Percentiles rank a stretch among this genome's conserved stretches.
Conservation (phyloP, 148 eudicot genomes). For the Dysphania ambrosioides region DNA sequence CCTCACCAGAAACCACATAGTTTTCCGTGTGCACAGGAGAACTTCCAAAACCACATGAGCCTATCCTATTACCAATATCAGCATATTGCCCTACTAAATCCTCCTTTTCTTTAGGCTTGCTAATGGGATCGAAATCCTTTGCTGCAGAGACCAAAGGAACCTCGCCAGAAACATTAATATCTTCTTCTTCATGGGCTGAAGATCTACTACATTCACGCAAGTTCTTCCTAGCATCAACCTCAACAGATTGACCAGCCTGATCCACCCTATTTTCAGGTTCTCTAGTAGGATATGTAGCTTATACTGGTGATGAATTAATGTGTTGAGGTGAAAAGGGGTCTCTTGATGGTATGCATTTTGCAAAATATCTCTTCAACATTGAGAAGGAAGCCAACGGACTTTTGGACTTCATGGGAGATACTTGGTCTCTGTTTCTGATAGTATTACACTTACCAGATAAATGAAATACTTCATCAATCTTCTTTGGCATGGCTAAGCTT, state of each 20-base stretch:
- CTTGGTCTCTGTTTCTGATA: slow-evolving; percentile 25
- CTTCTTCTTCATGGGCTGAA: slow-evolving; percentile 21
- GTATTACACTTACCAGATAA: slow-evolving; percentile 32
- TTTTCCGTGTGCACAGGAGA: slow-evolving; percentile 11
- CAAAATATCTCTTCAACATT: slow-evolving; percentile 40
- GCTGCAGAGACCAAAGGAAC: slow-evolving; percentile 16
- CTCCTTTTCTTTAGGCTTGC: slow-evolving; percentile 18
- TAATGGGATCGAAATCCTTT: slow-evolving; percentile 17
- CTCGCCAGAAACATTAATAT: slow-evolving; percentile 19
- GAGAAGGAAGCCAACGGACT: slow-evolving; percentile 64
- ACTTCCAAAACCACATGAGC: background rate
- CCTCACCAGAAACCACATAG: slow-evolving; percentile 8
- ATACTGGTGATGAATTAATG: slow-evolving; percentile 33
- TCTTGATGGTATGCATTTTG: slow-evolving; percentile 32
- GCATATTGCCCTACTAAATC: background rate
- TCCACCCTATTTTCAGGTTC: slow-evolving; percentile 13
- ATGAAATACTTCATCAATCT: slow-evolving; percentile 26
- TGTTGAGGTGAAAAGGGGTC: slow-evolving; percentile 47
- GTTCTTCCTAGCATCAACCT: slow-evolving; percentile 11
- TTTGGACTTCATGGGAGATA: slow-evolving; percentile 42
- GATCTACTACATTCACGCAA: slow-evolving; percentile 6
- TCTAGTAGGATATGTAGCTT: too few relatives aligned
- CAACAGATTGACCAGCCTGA: slow-evolving; percentile 22
- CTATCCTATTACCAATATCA: background rate
- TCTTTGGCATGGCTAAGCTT: slow-evolving; percentile 23